Evolutionary conservation across 2,329 filamentous ascomycete genomes (phyloP).

Genomic region (Capronia epimyces): DNA sequence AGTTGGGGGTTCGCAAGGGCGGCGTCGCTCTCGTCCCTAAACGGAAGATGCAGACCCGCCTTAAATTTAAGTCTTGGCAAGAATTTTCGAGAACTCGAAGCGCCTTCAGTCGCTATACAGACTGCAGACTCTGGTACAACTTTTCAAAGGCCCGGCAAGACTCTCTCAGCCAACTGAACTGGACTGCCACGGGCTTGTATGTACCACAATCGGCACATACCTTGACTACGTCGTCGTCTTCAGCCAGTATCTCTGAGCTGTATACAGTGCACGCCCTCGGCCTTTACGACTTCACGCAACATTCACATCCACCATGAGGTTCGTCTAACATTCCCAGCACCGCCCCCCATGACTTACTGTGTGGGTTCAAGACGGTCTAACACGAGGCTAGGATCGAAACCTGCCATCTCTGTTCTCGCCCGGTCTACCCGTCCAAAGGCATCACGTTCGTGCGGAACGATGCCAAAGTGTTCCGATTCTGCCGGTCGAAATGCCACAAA

Average conservation of each 20-base stretch:
- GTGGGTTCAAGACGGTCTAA: constrained; percentile 1
- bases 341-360: too few relatives aligned
- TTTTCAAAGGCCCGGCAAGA: background rate
- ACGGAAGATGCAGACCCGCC: too few relatives aligned
- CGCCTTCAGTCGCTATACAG: background rate
- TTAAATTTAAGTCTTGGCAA: constrained; percentile 2
- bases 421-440: constrained; percentile 59
- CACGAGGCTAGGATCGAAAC: constrained; percentile 45
- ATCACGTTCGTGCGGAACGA: constrained; percentile 66
- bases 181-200: too few relatives aligned
- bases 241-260: background rate
- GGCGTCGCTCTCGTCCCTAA: too few relatives aligned
- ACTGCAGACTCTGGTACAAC: too few relatives aligned
- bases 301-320: background rate
- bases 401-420: constrained; percentile 67
- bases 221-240: too few relatives aligned
- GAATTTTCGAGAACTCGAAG: constrained; percentile 4
- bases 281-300: too few relatives aligned
- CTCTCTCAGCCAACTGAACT: too few relatives aligned
- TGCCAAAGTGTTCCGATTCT: constrained; percentile 62
- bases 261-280: background rate
- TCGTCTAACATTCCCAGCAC: background rate
- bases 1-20: too few relatives aligned
- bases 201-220: too few relatives aligned
- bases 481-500: constrained; percentile 63